A percentile compares a stretch with the other conserved stretches of the same genome.
phyloP scores from a whole-genome alignment of 2,329 filamentous ascomycete species.

The Cordyceps tenuipes region DNA sequence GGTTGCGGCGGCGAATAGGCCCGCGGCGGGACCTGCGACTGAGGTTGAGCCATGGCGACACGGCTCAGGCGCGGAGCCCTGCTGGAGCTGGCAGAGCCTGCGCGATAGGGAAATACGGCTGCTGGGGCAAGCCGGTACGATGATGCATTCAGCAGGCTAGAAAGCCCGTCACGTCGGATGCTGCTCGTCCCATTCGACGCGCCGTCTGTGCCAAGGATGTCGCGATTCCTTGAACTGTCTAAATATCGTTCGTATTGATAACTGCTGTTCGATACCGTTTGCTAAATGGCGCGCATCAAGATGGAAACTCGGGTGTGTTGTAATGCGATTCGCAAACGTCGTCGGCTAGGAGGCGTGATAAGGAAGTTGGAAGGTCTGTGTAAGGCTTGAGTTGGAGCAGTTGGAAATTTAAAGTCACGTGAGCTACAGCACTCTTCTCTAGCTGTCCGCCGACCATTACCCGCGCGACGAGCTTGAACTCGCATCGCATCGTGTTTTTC shows the following conservation, averaged over 20 bases:
- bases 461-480: conserved; percentile 13
- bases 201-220: conserved; percentile 10
- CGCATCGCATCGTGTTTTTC: conserved; percentile 16
- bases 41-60: conserved; percentile 50
- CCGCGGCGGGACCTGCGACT: conserved; percentile 42
- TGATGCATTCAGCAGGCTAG: conserved; percentile 36
- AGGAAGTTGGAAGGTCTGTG: conserved; percentile 23
- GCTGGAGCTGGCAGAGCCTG: conserved; percentile 5
- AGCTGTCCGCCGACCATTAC: conserved; percentile 19
- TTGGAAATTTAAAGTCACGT: conserved; percentile 37
- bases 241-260: neutral
- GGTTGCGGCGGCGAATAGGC: conserved; percentile 56
- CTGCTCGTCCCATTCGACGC: conserved; percentile 40
- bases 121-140: conserved; percentile 14
- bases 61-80: conserved; percentile 2
- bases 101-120: conserved; percentile 7
- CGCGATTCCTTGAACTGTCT: neutral
- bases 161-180: conserved; percentile 40
- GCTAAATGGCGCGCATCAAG: neutral
- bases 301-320: neutral
- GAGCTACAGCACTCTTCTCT: conserved; percentile 15
- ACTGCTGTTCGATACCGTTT: neutral
- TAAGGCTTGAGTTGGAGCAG: neutral
- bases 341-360: conserved; percentile 19
- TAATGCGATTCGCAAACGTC: neutral